Evolutionary conservation across 75 land plant species (phyloP).

Genomic region (Isoetes taiwanensis): DNA sequence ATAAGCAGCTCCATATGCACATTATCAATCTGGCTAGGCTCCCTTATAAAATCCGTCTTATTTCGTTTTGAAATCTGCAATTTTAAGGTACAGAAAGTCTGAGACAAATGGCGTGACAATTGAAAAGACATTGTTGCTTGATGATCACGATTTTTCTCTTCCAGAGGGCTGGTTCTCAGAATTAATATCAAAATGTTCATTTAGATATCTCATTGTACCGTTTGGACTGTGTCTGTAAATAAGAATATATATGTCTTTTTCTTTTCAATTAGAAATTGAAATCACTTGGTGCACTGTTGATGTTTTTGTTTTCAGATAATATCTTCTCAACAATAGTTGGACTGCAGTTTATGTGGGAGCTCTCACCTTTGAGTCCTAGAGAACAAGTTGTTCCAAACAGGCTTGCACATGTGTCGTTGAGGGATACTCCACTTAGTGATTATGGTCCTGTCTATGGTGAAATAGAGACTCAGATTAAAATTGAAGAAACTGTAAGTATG

Average conservation of each 20-base stretch:
- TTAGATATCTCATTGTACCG: neutral
- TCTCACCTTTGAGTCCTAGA: slow-evolving; percentile 28
- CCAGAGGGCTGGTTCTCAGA: too few relatives aligned
- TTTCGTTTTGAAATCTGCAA: too few relatives aligned
- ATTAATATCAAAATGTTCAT: neutral
- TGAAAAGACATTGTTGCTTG: too few relatives aligned
- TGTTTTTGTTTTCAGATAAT: slow-evolving; percentile 57
- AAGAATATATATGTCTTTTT: neutral
- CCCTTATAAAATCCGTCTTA: too few relatives aligned
- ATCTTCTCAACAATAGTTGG: slow-evolving; percentile 91
- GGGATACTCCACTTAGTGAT: slow-evolving; percentile 77
- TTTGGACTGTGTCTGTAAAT: neutral
- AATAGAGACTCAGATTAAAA: slow-evolving; percentile 49
- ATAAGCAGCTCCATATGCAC: too few relatives aligned
- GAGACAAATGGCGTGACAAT: too few relatives aligned
- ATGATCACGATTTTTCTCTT: too few relatives aligned
- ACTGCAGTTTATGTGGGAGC: slow-evolving; percentile 69
- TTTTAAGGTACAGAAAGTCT: too few relatives aligned
- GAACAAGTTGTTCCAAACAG: slow-evolving; percentile 30
- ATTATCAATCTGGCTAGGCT: too few relatives aligned
- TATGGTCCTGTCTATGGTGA: slow-evolving; percentile 74
- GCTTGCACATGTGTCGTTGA: slow-evolving; percentile 77
- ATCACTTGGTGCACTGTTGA: neutral
- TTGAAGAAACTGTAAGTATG: slow-evolving; percentile 67
- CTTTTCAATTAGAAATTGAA: neutral